Evolutionary conservation across 75 land plant genomes (phyloP), one percentile per base, ranked within the genome.

Genomic region (Cunninghamia lanceolata): DNA sequence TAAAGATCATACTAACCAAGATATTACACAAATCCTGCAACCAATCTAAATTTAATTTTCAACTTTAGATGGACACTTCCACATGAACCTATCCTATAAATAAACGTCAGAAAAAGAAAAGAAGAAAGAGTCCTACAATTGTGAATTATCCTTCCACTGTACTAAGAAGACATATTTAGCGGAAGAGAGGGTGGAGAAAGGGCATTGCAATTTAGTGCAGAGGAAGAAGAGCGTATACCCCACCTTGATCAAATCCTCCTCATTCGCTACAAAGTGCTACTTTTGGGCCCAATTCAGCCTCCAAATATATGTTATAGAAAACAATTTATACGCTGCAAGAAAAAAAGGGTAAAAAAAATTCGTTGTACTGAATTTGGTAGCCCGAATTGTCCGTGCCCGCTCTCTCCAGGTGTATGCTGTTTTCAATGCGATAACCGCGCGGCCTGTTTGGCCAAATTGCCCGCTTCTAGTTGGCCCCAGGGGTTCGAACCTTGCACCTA

Each of bases 351-450:
- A 35, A 28, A 73, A 32, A 32, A 35, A 34, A 2, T 35, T 6
- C 15, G 45, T 63, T 68, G 30, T 35, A 10, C 34, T 35, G 36
- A 73, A 73, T 11, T 73, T 73, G 16, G 17, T 73, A 73, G 16
- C 76, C 76, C 76, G 76, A 73, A 32, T 73, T 73, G 76, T 73
- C 76, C 76, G 76, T 73, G 76, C 76, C 76, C 76, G 36, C 76
- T 73, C 34, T 73, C 76, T 73, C 76, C 76, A 73, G 38, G 38
- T 73, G 77, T n/a, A 45, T 77, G 46, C 28, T 42, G 82, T 25
- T 78, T 10, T 15, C 47, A 40, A 42, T 3, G 9, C 42, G 30
- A 78, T 78, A 78, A 78, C 82, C 47, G 82, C 82, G 82, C 82
- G 47, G n/a, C 47, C 17, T 38, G 17, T 40, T 42, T 21, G 13